Conservation (phyloP, 495 filamentous ascomycete species). For the Pseudomonodictys pantanalensis region DNA sequence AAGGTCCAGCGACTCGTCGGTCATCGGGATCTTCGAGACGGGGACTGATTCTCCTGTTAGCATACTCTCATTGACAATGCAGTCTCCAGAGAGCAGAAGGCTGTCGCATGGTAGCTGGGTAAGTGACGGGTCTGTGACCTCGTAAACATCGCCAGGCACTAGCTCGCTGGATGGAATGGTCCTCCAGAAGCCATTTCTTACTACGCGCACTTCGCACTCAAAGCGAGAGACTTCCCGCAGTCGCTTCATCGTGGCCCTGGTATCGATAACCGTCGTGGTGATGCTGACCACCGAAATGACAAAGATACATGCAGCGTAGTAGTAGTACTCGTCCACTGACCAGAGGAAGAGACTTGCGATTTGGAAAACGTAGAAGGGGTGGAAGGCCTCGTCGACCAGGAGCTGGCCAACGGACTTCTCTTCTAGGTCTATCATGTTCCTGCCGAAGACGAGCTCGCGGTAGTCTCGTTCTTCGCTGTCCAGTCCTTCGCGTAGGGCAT, state of each 20-base stretch:
- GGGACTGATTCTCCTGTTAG: constrained; percentile 97
- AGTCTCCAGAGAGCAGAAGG: constrained; percentile 86
- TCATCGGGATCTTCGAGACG: constrained; percentile 85
- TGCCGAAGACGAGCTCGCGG: constrained; percentile 81
- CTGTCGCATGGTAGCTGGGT: constrained; percentile 93
- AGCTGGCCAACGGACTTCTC: constrained; percentile 79
- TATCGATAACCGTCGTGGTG: constrained; percentile 83
- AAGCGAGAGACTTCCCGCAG: constrained; percentile 90
- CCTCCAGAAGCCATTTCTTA: constrained; percentile 94
- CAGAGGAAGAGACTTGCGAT: constrained; percentile 91
- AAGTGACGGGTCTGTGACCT: constrained; percentile 93
- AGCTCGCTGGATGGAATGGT: constrained; percentile 81
- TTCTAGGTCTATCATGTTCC: constrained; percentile 85
- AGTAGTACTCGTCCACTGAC: constrained; percentile 95
- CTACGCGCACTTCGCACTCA: constrained; percentile 89
- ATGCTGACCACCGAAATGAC: constrained; percentile 92
- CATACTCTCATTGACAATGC: constrained; percentile 99
- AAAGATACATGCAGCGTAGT: constrained; percentile 95
- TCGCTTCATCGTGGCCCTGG: constrained; percentile 85
- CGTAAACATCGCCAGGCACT: constrained; percentile 95
- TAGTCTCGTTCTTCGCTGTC: constrained; percentile 84
- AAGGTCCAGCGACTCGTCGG: constrained; percentile 70
- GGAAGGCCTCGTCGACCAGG: constrained; percentile 91
- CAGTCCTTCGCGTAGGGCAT: constrained; percentile 73
- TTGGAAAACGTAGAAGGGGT: constrained; percentile 98